Evolutionary conservation across 176 grass and related monocot genomes (phyloP), one percentile per base, ranked within the genome.

Genomic region (Avena eriantha): DNA sequence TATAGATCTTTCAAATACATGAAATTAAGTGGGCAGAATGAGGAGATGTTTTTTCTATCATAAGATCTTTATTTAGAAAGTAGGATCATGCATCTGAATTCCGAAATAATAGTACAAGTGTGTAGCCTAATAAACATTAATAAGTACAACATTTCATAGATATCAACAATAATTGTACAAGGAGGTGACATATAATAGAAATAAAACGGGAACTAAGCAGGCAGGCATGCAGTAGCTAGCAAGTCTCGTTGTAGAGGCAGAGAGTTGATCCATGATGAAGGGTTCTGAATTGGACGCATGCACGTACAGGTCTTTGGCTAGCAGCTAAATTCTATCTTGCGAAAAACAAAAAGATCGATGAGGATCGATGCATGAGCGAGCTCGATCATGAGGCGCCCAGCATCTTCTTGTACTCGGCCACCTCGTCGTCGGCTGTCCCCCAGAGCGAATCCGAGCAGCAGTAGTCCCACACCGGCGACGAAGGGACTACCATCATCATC

Each of bases 371-470:
- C 39, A 7, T 3, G 5, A 18, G 5, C 35, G 10, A 6, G 16
- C 76, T 82, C 9, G 45, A 47, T 47, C 69, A 83, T 24, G 89
- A 84, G 41, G 86, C 85, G 59, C 77, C 73, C 51, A 90, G 22
- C 65, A 87, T 82, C 73, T 83, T 91, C 78, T 79, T 76, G 59
- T 84, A 87, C 69, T 89, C 91, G 1, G 77, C 87, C 0, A 88
- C 73, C 49, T 83, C 89, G 3, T 91, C 85, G 12, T 88, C 86
- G n/a, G 39, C 84, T 22, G 84, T 87, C 21, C 69, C 88, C 92
- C 92, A 94, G 23, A 94, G 84, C 9, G 89, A 83, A 31, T 89
- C 89, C 2, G 92, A 86, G 76, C 73, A 86, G 76, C 73, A 87
- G 60, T 74, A 89, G 39, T 89, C 89, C 89, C 92, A 94, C 24